Percentiles rank a stretch among this genome's conserved stretches.
phyloP scores from a whole-genome alignment of 768 basidiomycete genomes.

The Ramaria sp. region DNA sequence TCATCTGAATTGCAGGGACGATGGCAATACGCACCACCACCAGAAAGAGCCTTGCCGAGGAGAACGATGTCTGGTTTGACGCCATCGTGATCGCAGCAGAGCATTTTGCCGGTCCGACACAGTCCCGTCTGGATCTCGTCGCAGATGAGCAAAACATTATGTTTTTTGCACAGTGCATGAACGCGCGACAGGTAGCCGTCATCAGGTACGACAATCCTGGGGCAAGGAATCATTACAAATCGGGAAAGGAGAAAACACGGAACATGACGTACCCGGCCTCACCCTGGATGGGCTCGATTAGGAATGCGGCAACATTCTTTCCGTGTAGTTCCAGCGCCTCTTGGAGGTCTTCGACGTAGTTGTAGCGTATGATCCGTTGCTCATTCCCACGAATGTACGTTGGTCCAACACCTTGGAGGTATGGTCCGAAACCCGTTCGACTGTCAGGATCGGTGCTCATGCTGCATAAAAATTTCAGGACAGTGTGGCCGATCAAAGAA shows the following conservation, averaged over 20 bases:
- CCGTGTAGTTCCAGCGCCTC: conserved; percentile 74
- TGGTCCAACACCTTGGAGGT: conserved; percentile 77
- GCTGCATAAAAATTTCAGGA: conserved; percentile 27
- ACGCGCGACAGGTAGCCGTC: conserved; percentile 74
- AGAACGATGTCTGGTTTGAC: conserved; percentile 87
- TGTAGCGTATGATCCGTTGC: conserved; percentile 64
- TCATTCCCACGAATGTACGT: conserved; percentile 42
- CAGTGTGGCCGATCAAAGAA: not conserved
- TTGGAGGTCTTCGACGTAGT: conserved; percentile 72
- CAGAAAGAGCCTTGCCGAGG: conserved; percentile 93
- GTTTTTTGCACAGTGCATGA: conserved; percentile 77
- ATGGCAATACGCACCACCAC: conserved; percentile 55
- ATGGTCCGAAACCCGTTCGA: conserved; percentile 84
- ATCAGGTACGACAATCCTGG: conserved; percentile 85
- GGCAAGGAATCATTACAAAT: not conserved
- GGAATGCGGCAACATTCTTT: conserved; percentile 78
- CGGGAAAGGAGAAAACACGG: not conserved
- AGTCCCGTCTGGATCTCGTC: conserved; percentile 98
- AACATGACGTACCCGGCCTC: conserved; percentile 73
- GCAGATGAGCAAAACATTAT: conserved; percentile 92
- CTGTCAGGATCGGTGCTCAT: conserved; percentile 95
- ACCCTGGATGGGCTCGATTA: conserved; percentile 98
- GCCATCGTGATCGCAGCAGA: conserved; percentile 79
- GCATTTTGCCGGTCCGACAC: conserved; percentile 88
- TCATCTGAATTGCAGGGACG: not conserved